A percentile compares a stretch with the other conserved stretches of the same genome.
These are phyloP conservation scores for Massariosphaeria phaeospora DNA, from an alignment of 495 filamentous ascomycete genomes.

Conservation along the genomic window DNA sequence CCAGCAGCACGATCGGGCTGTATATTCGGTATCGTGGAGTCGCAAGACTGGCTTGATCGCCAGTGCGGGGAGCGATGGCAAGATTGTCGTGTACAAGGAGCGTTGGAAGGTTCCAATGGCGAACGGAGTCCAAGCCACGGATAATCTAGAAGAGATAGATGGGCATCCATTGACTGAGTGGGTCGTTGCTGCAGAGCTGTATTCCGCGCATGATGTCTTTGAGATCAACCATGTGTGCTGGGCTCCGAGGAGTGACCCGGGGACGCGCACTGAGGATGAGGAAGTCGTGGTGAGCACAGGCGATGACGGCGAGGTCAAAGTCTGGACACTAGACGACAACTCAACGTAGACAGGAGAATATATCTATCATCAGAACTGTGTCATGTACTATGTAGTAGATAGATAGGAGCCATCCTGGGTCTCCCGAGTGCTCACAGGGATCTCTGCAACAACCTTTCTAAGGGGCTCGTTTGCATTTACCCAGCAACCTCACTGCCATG, in stretches of 20 bases:
- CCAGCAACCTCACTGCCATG: too few relatives aligned
- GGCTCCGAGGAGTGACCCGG: conserved; percentile 48
- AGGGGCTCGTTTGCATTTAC: too few relatives aligned
- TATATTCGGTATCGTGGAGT: conserved; percentile 83
- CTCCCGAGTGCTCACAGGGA: too few relatives aligned
- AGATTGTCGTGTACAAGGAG: conserved; percentile 74
- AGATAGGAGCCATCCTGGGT: too few relatives aligned
- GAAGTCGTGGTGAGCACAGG: conserved; percentile 66
- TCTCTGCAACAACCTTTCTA: too few relatives aligned
- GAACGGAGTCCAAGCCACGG: conserved; percentile 38
- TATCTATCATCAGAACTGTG: too few relatives aligned
- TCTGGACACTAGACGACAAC: conserved; percentile 40
- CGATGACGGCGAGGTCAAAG: conserved; percentile 49
- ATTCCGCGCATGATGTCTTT: conserved; percentile 78
- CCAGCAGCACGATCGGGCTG: conserved; percentile 64
- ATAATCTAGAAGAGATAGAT: background rate
- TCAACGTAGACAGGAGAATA: too few relatives aligned
- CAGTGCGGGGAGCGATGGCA: conserved; percentile 80
- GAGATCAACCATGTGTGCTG: conserved; percentile 89
- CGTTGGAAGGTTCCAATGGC: conserved; percentile 41
- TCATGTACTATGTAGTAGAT: too few relatives aligned
- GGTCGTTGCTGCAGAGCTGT: conserved; percentile 59
- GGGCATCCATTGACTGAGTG: conserved; percentile 51
- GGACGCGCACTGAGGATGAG: conserved; percentile 32
- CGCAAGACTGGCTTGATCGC: conserved; percentile 65